These are phyloP conservation scores for Ilex asprella DNA, from an alignment of 257 asterid genomes.

Conservation along the genomic window DNA sequence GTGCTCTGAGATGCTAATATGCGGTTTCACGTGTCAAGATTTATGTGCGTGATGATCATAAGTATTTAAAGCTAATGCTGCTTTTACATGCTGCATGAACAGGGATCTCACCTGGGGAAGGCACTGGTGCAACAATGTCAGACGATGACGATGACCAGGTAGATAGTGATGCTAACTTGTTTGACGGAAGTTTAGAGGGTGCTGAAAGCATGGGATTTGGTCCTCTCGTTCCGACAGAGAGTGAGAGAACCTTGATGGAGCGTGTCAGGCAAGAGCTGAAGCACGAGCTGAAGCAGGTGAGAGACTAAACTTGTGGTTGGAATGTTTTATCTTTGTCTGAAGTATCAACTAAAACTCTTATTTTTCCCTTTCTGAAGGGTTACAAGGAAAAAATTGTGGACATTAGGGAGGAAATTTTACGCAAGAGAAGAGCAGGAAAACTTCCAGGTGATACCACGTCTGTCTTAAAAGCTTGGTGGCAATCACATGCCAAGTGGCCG, in stretches of 20 bases:
- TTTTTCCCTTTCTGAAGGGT: slow-evolving; percentile 25
- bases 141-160: slow-evolving; percentile 42
- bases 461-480: slow-evolving; percentile 55
- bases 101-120: slow-evolving; percentile 64
- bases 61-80: slow-evolving; percentile 2
- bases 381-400: slow-evolving; percentile 57
- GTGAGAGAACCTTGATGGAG: slow-evolving; percentile 54
- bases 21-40: too few relatives aligned
- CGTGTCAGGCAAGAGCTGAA: slow-evolving; percentile 60
- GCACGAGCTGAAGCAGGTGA: slow-evolving; percentile 46
- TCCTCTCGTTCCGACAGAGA: slow-evolving; percentile 47
- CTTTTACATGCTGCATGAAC: slow-evolving; percentile 8
- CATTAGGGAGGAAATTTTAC: slow-evolving; percentile 56
- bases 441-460: slow-evolving; percentile 60
- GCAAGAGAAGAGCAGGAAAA: slow-evolving; percentile 61
- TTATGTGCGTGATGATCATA: too few relatives aligned
- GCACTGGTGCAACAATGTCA: slow-evolving; percentile 56
- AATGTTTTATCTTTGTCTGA: background rate
- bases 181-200: slow-evolving; percentile 40
- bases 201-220: slow-evolving; percentile 44
- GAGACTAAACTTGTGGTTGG: background rate
- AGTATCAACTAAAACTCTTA: background rate
- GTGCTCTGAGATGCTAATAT: too few relatives aligned
- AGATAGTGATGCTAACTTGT: slow-evolving; percentile 40
- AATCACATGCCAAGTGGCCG: slow-evolving; percentile 56